Evolutionary conservation across 2,329 filamentous ascomycete genomes (phyloP).

Genomic region (Ascochyta fabae): DNA sequence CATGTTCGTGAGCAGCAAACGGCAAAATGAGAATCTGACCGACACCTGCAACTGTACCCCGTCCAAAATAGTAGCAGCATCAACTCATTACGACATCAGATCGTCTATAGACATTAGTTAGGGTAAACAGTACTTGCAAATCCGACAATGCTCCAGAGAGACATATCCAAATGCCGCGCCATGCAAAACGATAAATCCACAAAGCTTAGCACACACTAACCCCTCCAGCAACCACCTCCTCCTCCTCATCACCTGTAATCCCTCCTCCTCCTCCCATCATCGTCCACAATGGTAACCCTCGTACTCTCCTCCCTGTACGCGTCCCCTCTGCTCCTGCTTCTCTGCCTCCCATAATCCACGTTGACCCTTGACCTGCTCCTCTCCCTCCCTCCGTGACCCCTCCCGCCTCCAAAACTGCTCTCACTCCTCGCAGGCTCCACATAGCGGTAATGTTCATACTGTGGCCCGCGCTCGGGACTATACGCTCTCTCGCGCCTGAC

Average conservation of each 20-base stretch:
- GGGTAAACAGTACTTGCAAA: neutral
- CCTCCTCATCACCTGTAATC: slow-evolving; percentile 16
- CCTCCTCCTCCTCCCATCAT: slow-evolving; percentile 30
- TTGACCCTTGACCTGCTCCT: slow-evolving; percentile 40
- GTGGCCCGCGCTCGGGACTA: slow-evolving; percentile 42
- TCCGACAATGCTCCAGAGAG: no score
- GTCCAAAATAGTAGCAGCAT: neutral
- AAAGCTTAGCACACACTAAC: neutral
- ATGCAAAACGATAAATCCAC: neutral
- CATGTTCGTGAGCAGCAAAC: neutral
- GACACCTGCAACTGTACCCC: no score
- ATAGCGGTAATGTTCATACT: slow-evolving; percentile 57
- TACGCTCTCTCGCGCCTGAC: slow-evolving; percentile 49
- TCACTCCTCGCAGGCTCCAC: slow-evolving; percentile 50
- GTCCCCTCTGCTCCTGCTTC: slow-evolving; percentile 23
- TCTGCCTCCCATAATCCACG: slow-evolving; percentile 21
- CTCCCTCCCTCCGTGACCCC: slow-evolving; percentile 32
- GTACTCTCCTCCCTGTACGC: slow-evolving; percentile 39
- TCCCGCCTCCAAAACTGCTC: slow-evolving; percentile 36
- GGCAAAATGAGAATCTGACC: neutral
- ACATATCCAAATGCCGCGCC: neutral
- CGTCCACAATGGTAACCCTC: slow-evolving; percentile 39
- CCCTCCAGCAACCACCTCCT: neutral
- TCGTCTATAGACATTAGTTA: slow-evolving; percentile 12
- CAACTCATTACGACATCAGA: neutral